Percentiles rank a stretch among this genome's conserved stretches.
phyloP scores from a whole-genome alignment of 345 rosid genomes.

The Pistacia vera region DNA sequence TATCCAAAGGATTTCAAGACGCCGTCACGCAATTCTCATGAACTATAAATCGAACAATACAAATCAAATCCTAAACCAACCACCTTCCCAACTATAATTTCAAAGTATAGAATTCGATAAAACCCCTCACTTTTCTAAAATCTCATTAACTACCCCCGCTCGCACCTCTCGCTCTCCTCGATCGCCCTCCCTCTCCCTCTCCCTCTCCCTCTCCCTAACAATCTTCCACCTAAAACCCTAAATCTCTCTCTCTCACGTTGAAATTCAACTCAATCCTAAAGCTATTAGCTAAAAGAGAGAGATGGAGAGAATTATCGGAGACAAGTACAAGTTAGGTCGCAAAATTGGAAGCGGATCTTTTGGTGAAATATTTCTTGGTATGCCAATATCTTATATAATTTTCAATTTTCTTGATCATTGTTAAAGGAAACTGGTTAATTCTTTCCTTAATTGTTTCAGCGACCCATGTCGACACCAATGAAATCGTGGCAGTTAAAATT shows the following conservation, averaged over 20 bases:
- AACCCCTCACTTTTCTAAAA: not conserved
- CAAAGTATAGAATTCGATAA: not conserved
- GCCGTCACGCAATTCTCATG: not conserved
- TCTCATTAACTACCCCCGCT: not conserved
- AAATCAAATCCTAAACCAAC: no score
- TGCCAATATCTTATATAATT: not conserved
- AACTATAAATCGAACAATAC: no score
- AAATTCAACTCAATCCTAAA: not conserved
- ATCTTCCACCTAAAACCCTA: not conserved
- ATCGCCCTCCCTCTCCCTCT: conserved; percentile 2
- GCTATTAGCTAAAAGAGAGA: not conserved
- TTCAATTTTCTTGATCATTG: not conserved
- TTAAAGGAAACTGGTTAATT: not conserved
- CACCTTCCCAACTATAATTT: no score
- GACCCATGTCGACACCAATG: conserved; percentile 57
- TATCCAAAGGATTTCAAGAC: no score
- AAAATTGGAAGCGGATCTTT: conserved; percentile 80
- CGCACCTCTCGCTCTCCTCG: not conserved
- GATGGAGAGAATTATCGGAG: conserved; percentile 65
- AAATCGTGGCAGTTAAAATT: conserved; percentile 72
- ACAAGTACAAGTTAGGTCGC: conserved; percentile 61
- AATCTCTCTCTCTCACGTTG: not conserved
- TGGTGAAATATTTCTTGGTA: conserved; percentile 75
- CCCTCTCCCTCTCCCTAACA: conserved; percentile 1
- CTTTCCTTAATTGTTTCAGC: conserved; percentile 38